Conservation (phyloP, 2,329 filamentous ascomycete genomes). For the Dactylellina leptospora region DNA sequence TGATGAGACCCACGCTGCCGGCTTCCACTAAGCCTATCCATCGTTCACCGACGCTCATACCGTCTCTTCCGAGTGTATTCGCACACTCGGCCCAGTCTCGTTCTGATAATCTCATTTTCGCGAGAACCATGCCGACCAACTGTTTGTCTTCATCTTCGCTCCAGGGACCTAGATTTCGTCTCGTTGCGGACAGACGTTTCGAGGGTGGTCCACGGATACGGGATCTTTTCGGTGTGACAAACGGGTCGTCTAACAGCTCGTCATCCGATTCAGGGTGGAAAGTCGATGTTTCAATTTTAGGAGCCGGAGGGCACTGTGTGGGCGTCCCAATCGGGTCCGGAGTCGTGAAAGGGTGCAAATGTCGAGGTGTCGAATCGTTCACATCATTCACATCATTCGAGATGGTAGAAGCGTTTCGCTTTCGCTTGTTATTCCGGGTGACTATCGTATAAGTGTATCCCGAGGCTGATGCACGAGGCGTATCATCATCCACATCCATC, state of each 20-base stretch:
- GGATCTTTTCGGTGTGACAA: constrained; percentile 48
- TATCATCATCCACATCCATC: constrained; percentile 30
- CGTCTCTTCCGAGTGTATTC: constrained; percentile 68
- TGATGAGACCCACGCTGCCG: constrained; percentile 47
- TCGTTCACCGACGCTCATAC: constrained; percentile 67
- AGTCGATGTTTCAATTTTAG: constrained; percentile 39
- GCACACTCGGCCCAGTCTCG: constrained; percentile 75
- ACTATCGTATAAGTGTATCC: constrained; percentile 53
- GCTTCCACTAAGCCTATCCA: constrained; percentile 71
- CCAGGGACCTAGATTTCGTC: constrained; percentile 62
- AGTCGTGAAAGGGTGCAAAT: constrained; percentile 33
- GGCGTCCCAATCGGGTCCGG: constrained; percentile 29
- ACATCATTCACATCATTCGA: constrained; percentile 6
- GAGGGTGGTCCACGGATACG: constrained; percentile 47
- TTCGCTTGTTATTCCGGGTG: constrained; percentile 52
- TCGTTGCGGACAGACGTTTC: constrained; percentile 33
- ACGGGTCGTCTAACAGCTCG: constrained; percentile 47
- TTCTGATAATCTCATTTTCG: constrained; percentile 72
- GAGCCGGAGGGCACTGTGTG: constrained; percentile 37
- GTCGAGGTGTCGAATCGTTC: constrained; percentile 24
- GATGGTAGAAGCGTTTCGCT: constrained; percentile 22
- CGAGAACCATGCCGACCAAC: constrained; percentile 73
- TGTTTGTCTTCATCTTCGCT: constrained; percentile 71
- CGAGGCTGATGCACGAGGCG: constrained; percentile 20
- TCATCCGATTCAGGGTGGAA: constrained; percentile 49